Conservation (phyloP, 1,284 basidiomycete genomes). For the Ceratobasidium sp. region DNA sequence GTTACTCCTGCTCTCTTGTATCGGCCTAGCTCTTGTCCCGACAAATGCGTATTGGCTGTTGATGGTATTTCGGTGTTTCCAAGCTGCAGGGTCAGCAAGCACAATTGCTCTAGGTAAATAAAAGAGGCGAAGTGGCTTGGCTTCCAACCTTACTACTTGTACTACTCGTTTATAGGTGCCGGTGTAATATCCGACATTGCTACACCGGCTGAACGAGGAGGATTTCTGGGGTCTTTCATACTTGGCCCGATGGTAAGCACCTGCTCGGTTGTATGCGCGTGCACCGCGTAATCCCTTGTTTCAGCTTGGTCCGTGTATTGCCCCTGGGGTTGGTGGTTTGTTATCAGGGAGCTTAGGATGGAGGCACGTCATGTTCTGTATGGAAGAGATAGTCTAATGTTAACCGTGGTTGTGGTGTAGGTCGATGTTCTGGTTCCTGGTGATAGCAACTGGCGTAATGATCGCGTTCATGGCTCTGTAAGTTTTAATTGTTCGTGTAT, state of each 20-base stretch:
- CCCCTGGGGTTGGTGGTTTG: conserved; percentile 52
- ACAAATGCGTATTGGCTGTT: conserved; percentile 72
- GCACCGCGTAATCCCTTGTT: not conserved
- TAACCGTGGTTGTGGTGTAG: conserved; percentile 67
- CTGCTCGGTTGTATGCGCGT: not conserved
- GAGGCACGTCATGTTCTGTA: conserved; percentile 39
- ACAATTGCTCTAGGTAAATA: conserved; percentile 67
- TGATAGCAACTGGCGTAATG: conserved; percentile 70
- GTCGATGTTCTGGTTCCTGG: conserved; percentile 84
- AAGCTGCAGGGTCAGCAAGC: conserved; percentile 72
- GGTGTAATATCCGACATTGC: conserved; percentile 73
- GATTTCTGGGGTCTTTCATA: conserved; percentile 65
- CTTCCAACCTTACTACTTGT: conserved; percentile 16
- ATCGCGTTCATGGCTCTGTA: conserved; percentile 69
- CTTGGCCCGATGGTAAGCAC: conserved; percentile 53
- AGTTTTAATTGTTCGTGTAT: conserved; percentile 52
- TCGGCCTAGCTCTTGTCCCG: conserved; percentile 72
- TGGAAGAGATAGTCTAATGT: not conserved
- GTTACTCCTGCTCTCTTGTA: conserved; percentile 67
- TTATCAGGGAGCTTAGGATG: conserved; percentile 52
- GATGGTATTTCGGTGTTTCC: conserved; percentile 71
- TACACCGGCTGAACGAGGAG: conserved; percentile 66
- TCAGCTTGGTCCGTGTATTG: conserved; percentile 48
- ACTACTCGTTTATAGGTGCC: conserved; percentile 57
- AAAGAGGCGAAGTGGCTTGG: not conserved